These are phyloP conservation scores for Trichophyton simii DNA, from an alignment of 2,329 filamentous ascomycete genomes.

Conservation along the genomic window DNA sequence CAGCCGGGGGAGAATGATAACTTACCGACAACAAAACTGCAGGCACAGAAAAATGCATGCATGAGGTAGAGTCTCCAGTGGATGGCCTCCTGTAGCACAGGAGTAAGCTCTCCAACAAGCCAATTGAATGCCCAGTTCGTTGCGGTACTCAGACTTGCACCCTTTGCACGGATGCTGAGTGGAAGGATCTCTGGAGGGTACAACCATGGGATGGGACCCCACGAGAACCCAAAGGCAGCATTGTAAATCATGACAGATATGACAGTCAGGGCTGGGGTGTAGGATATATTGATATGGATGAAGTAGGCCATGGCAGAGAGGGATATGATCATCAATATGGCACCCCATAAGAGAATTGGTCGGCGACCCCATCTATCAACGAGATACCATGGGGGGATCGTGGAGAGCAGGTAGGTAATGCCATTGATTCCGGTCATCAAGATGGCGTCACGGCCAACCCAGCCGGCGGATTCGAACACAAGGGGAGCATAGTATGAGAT, in stretches of 20 bases:
- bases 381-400: slow-evolving; percentile 92
- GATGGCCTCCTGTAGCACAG: slow-evolving; percentile 81
- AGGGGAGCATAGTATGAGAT: slow-evolving; percentile 97
- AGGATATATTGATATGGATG: slow-evolving; percentile 67
- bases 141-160: slow-evolving; percentile 87
- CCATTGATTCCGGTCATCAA: slow-evolving; percentile 97
- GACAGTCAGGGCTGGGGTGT: slow-evolving; percentile 75
- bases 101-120: slow-evolving; percentile 90
- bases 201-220: slow-evolving; percentile 96
- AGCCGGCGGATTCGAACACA: slow-evolving; percentile 95
- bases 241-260: slow-evolving; percentile 98
- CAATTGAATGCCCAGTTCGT: slow-evolving; percentile 99
- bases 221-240: slow-evolving; percentile 90
- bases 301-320: slow-evolving; percentile 90
- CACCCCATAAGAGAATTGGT: slow-evolving; percentile 78
- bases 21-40: slow-evolving; percentile 92
- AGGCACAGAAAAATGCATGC: slow-evolving; percentile 92
- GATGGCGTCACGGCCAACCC: slow-evolving; percentile 78
- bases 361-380: slow-evolving; percentile 86
- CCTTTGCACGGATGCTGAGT: slow-evolving; percentile 91
- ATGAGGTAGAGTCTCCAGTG: slow-evolving; percentile 88
- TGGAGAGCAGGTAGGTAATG: slow-evolving; percentile 79
- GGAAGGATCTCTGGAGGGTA: slow-evolving; percentile 98
- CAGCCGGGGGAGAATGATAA: not conserved
- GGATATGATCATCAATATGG: slow-evolving; percentile 76